phyloP scores from a whole-genome alignment of 176 grass and related monocot species.

The Phyllostachys edulis region DNA sequence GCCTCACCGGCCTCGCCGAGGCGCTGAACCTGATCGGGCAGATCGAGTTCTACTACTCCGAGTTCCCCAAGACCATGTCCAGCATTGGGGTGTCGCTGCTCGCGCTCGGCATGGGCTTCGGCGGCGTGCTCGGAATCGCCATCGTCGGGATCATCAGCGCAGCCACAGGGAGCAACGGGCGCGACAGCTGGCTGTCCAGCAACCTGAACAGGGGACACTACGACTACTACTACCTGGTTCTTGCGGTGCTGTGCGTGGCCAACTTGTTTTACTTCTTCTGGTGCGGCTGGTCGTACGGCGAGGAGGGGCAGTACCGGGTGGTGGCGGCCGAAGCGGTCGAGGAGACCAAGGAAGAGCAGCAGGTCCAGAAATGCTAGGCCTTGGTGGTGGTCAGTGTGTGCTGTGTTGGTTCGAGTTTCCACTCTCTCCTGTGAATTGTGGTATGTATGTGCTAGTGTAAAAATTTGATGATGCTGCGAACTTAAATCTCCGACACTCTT shows the following conservation, averaged over 20 bases:
- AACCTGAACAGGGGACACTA: conserved; percentile 62
- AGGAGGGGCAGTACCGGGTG: conserved; percentile 44
- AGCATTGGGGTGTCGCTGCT: conserved; percentile 69
- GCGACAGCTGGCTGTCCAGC: conserved; percentile 48
- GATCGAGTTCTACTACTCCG: conserved; percentile 83
- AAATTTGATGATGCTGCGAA: background rate
- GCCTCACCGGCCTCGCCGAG: conserved; percentile 58
- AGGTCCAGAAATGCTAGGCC: background rate
- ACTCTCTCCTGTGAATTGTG: background rate
- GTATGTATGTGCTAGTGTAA: background rate
- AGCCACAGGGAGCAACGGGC: conserved; percentile 17
- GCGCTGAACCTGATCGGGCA: conserved; percentile 59
- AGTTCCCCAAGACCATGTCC: conserved; percentile 71
- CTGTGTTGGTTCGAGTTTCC: background rate
- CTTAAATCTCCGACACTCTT: background rate
- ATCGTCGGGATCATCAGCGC: conserved; percentile 32
- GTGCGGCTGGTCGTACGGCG: conserved; percentile 63
- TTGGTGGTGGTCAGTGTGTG: background rate
- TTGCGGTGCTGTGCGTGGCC: conserved; percentile 33
- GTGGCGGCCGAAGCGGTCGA: conserved; percentile 17
- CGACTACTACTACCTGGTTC: conserved; percentile 65
- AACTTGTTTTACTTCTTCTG: conserved; percentile 50
- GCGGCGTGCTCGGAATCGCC: conserved; percentile 33
- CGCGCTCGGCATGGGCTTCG: conserved; percentile 42
- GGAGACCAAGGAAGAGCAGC: background rate